Conservation (phyloP, 805 yeast genomes). For the Zygosaccharomyces lentus region DNA sequence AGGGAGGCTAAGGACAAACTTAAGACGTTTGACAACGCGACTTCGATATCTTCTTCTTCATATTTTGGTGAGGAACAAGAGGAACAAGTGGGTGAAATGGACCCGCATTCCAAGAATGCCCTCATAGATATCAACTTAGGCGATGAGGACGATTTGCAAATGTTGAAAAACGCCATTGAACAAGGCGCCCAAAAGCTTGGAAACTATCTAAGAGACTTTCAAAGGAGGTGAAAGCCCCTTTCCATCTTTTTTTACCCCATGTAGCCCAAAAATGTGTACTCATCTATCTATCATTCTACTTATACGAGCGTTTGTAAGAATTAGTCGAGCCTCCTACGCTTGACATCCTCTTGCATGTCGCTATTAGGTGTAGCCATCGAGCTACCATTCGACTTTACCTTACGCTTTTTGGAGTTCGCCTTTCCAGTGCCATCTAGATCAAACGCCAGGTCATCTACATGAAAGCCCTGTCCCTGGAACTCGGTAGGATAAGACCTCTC, state of each 20-base stretch:
- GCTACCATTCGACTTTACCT: constrained; percentile 31
- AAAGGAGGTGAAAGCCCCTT: constrained; percentile 41
- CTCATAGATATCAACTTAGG: constrained; percentile 66
- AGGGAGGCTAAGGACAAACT: constrained; percentile 79
- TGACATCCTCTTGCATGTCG: constrained; percentile 30
- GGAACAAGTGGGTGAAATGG: constrained; percentile 34
- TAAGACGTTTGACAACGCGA: constrained; percentile 78
- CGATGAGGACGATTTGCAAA: constrained; percentile 85
- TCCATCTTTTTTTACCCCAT: background rate
- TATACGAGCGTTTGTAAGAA: background rate
- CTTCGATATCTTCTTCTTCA: constrained; percentile 84
- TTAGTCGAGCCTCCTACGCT: constrained; percentile 34
- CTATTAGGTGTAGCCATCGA: constrained; percentile 36
- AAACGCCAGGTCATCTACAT: constrained; percentile 35
- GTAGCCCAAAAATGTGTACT: constrained; percentile 6
- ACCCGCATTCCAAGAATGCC: constrained; percentile 26
- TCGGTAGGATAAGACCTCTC: constrained; percentile 34
- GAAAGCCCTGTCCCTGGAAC: constrained; percentile 30
- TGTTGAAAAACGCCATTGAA: constrained; percentile 85
- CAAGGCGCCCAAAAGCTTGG: constrained; percentile 90
- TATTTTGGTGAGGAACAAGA: constrained; percentile 85
- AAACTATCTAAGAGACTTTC: constrained; percentile 78
- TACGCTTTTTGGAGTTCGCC: constrained; percentile 27
- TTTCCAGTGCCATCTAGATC: constrained; percentile 36
- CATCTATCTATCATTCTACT: constrained; percentile 9